These are phyloP conservation scores for Colletotrichum destructivum DNA, from an alignment of 2,329 filamentous ascomycete genomes.

Conservation along the genomic window DNA sequence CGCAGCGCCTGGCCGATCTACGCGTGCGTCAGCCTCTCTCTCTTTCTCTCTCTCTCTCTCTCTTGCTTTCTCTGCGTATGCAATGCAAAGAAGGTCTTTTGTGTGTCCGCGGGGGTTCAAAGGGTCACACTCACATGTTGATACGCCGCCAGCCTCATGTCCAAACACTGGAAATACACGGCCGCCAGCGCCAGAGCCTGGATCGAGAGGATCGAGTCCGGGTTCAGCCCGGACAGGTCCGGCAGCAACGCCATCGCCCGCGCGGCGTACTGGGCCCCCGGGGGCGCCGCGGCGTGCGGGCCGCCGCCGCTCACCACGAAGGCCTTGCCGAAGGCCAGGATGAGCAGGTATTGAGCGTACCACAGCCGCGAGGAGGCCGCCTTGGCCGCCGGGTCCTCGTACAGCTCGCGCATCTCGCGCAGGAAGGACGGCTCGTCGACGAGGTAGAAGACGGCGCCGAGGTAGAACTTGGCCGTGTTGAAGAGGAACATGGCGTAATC, in stretches of 20 bases:
- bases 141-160: slow-evolving; percentile 56
- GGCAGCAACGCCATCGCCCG: slow-evolving; percentile 57
- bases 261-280: slow-evolving; percentile 56
- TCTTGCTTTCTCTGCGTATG: too few species aligned
- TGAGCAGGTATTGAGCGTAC: slow-evolving; percentile 52
- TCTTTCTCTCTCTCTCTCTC: not conserved
- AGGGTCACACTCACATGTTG: slow-evolving; percentile 53
- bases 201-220: slow-evolving; percentile 50
- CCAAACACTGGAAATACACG: slow-evolving; percentile 57
- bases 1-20: slow-evolving; percentile 53
- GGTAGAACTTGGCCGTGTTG: slow-evolving; percentile 47
- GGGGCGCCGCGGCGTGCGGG: slow-evolving; percentile 49
- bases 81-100: slow-evolving; percentile 33
- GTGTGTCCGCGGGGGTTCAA: not conserved
- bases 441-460: slow-evolving; percentile 45
- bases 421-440: slow-evolving; percentile 46
- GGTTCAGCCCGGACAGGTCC: slow-evolving; percentile 51
- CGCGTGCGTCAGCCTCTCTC: not conserved
- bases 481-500: slow-evolving; percentile 46
- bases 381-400: slow-evolving; percentile 44
- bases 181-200: slow-evolving; percentile 54
- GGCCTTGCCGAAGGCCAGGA: slow-evolving; percentile 53
- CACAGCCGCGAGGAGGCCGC: slow-evolving; percentile 45
- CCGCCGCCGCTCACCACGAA: slow-evolving; percentile 48
- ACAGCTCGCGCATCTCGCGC: slow-evolving; percentile 44